Evolutionary conservation across 169 alveolate genomes (phyloP).

Genomic region (Plasmodium reichenowi): DNA sequence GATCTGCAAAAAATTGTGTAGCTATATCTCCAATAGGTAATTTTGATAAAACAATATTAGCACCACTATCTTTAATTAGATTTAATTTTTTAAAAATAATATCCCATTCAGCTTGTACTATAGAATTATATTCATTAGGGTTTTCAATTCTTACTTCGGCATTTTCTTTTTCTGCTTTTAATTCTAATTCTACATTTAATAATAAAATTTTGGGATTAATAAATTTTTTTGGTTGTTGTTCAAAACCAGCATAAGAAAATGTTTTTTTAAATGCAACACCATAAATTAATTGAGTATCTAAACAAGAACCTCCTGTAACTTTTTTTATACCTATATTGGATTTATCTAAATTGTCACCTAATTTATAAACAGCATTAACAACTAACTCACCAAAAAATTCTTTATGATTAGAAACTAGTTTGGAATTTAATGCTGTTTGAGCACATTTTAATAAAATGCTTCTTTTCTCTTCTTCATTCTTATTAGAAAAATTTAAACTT

Average conservation of each 20-base stretch:
- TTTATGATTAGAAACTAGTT: constrained; percentile 95
- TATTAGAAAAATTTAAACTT: constrained; percentile 82
- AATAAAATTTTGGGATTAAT: constrained; percentile 94
- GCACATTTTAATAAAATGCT: constrained; percentile 95
- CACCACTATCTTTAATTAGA: constrained; percentile 93
- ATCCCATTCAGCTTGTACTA: constrained; percentile 99
- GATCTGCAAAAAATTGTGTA: constrained; percentile 98
- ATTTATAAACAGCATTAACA: constrained; percentile 95
- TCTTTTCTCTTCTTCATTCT: constrained; percentile 88
- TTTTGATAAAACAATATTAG: constrained; percentile 94
- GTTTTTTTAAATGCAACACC: constrained; percentile 99
- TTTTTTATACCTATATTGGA: constrained; percentile 96
- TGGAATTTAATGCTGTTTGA: constrained; percentile 97
- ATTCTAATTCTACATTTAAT: constrained; percentile 96
- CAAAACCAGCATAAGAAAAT: constrained; percentile 99
- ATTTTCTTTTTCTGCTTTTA: constrained; percentile 98
- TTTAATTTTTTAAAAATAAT: constrained; percentile 96
- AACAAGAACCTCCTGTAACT: constrained; percentile 97
- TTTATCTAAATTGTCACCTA: constrained; percentile 94
- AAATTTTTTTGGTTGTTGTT: constrained; percentile 97
- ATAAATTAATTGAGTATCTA: constrained; percentile 93
- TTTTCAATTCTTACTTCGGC: constrained; percentile 97
- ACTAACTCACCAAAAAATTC: constrained; percentile 95
- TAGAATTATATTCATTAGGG: constrained; percentile 94
- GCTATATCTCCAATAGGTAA: constrained; percentile 99